Evolutionary conservation across 805 yeast species (phyloP).

Genomic region (Candida caryicola): DNA sequence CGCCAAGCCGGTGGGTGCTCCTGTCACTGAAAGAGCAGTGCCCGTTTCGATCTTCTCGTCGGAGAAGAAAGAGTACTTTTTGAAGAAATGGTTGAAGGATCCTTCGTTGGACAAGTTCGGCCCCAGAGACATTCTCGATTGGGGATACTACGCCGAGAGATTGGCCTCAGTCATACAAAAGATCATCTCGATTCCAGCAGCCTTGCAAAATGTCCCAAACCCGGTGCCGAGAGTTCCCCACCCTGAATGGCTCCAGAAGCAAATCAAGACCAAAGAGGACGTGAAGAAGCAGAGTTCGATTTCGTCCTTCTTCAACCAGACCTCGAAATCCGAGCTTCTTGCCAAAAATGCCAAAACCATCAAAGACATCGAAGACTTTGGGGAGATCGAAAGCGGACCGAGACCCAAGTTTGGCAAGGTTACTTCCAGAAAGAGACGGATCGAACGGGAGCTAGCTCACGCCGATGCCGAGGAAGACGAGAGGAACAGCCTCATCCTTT

Average conservation of each 20-base stretch:
- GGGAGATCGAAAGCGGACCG: slow-evolving; percentile 27
- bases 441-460: slow-evolving; percentile 16
- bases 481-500: slow-evolving; percentile 44
- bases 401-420: slow-evolving; percentile 45
- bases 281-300: slow-evolving; percentile 70
- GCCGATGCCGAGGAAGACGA: slow-evolving; percentile 43
- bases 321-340: slow-evolving; percentile 34
- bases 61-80: slow-evolving; percentile 71
- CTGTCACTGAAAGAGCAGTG: slow-evolving; percentile 93
- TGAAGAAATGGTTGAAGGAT: slow-evolving; percentile 86
- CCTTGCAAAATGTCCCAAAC: slow-evolving; percentile 78
- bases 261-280: slow-evolving; percentile 59
- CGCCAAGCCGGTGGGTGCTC: slow-evolving; percentile 75
- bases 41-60: slow-evolving; percentile 96
- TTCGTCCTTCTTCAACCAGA: slow-evolving; percentile 50
- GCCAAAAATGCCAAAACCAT: slow-evolving; percentile 25
- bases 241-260: slow-evolving; percentile 86
- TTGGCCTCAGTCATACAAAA: slow-evolving; percentile 91
- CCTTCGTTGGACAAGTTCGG: slow-evolving; percentile 75
- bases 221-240: slow-evolving; percentile 95
- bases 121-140: slow-evolving; percentile 85
- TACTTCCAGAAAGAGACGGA: slow-evolving; percentile 45
- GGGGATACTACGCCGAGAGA: slow-evolving; percentile 90
- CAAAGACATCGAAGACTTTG: slow-evolving; percentile 77
- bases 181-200: slow-evolving; percentile 96